Conservation (phyloP, 148 eudicot genomes). For the Agrostemma githago region DNA sequence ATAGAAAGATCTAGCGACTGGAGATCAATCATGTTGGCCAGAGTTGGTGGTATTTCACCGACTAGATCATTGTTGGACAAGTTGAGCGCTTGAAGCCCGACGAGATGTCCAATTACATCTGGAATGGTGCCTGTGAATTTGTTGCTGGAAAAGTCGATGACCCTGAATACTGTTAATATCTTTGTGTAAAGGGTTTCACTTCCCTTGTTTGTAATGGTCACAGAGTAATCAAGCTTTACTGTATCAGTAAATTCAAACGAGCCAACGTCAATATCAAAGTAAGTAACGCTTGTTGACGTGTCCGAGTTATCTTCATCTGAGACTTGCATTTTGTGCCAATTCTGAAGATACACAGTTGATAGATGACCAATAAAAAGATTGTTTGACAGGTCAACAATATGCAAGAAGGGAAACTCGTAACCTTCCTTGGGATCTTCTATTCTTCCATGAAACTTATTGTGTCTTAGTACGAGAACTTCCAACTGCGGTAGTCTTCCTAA, state of each 20-base stretch:
- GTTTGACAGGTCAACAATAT: slow-evolving; percentile 32
- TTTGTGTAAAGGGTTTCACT: background rate
- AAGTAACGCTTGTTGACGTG: background rate
- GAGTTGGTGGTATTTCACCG: no score
- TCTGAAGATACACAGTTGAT: no score
- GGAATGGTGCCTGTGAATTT: no score
- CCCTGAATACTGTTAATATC: no score
- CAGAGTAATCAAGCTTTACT: background rate
- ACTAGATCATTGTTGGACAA: no score
- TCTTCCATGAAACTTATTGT: slow-evolving; percentile 27
- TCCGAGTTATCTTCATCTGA: background rate
- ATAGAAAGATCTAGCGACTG: no score
- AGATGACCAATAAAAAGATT: slow-evolving; percentile 14
- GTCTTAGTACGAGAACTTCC: slow-evolving; percentile 27
- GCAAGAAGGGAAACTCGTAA: slow-evolving; percentile 5
- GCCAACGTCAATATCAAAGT: background rate
- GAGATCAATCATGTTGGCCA: no score
- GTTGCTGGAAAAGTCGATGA: no score
- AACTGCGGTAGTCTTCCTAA: background rate
- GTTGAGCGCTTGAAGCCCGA: no score
- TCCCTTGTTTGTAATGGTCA: slow-evolving; percentile 36
- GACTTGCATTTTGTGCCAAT: no score
- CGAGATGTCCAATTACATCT: no score
- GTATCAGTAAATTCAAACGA: background rate
- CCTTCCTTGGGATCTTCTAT: background rate